phyloP scores from a whole-genome alignment of 768 basidiomycete species.

The Leucocoprinus sp. region DNA sequence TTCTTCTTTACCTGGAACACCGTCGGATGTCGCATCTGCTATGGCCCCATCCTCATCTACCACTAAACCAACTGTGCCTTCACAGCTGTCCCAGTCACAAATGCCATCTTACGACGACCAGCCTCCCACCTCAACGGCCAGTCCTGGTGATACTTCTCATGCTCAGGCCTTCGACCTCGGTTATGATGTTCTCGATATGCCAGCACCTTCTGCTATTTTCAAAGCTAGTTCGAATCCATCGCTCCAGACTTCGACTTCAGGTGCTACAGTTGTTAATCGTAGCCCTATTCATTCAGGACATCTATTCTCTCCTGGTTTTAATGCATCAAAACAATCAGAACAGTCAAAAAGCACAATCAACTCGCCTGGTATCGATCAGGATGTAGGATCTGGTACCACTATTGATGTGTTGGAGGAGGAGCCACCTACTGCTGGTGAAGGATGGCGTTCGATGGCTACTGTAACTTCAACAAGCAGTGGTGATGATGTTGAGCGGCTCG shows the following conservation, averaged over 20 bases:
- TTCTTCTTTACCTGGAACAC: conserved; percentile 40
- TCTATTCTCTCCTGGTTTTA: conserved; percentile 31
- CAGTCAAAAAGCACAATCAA: too few relatives aligned
- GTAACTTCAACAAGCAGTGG: conserved; percentile 17
- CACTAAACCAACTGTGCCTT: conserved; percentile 19
- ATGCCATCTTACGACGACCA: conserved; percentile 20
- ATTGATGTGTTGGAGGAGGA: conserved; percentile 64
- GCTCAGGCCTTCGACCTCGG: conserved; percentile 6
- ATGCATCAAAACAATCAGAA: conserved; percentile 17
- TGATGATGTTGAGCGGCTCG: conserved; percentile 19
- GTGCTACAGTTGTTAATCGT: background rate
- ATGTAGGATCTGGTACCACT: conserved; percentile 31
- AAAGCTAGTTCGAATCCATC: conserved; percentile 38
- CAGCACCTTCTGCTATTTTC: conserved; percentile 47
- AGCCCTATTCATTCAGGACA: background rate
- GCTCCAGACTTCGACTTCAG: conserved; percentile 12
- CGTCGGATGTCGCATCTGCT: conserved; percentile 20
- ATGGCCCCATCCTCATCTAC: background rate
- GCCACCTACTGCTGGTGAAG: conserved; percentile 52
- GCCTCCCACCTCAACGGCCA: conserved; percentile 2
- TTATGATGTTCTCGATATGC: conserved; percentile 27
- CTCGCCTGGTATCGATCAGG: conserved; percentile 13
- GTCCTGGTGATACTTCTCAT: background rate
- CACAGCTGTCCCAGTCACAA: conserved; percentile 14
- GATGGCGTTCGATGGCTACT: conserved; percentile 51